These are phyloP conservation scores for Linnemannia exigua DNA, from an alignment of 192 early-diverging fungal genomes.

Conservation along the genomic window DNA sequence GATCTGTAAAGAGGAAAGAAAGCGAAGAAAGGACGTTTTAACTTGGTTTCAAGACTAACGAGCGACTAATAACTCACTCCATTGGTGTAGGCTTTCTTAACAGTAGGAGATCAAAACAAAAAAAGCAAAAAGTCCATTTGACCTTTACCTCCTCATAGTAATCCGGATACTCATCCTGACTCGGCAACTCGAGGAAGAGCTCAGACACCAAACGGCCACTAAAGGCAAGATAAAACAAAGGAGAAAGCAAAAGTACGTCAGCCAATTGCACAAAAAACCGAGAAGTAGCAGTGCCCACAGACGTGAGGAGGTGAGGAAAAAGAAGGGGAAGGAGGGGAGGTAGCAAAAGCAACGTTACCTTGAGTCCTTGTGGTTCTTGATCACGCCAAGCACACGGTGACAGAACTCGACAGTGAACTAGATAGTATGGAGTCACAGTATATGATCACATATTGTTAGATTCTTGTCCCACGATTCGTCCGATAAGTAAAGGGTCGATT, in stretches of 20 bases:
- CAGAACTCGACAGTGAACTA: constrained; percentile 50
- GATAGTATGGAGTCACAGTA: background rate
- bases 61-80: background rate
- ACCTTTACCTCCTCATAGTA: constrained; percentile 77
- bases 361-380: constrained; percentile 53
- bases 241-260: background rate
- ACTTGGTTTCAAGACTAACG: background rate
- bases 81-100: constrained; percentile 38
- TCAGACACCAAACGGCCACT: constrained; percentile 77
- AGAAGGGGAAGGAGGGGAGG: background rate
- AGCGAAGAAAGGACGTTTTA: background rate
- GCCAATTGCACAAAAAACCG: background rate
- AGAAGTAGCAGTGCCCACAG: background rate
- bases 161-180: constrained; percentile 87
- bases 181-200: constrained; percentile 85
- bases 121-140: background rate
- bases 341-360: constrained; percentile 9
- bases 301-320: background rate
- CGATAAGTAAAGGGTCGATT: background rate
- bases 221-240: background rate
- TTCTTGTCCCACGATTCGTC: background rate
- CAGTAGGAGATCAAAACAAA: constrained; percentile 68
- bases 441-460: background rate
- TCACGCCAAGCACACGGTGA: constrained; percentile 31
- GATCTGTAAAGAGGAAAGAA: constrained; percentile 52